A percentile compares a stretch with the other conserved stretches of the same genome.
Conservation (phyloP, 805 yeast species). For the Kuraishia hungarica region DNA sequence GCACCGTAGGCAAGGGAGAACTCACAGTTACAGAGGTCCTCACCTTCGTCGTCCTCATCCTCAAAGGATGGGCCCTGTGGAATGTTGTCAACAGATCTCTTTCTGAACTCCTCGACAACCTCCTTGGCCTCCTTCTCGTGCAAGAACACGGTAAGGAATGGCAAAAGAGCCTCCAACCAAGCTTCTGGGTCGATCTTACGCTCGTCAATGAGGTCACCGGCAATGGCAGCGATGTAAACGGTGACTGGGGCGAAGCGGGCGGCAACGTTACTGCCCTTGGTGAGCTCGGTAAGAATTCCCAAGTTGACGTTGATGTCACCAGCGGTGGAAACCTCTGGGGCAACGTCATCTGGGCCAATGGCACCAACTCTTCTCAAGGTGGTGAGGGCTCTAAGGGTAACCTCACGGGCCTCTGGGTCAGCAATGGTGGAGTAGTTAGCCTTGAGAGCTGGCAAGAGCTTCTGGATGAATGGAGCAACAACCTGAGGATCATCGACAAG, state of each 20-base stretch:
- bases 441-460: conserved; percentile 93
- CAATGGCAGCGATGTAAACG: conserved; percentile 87
- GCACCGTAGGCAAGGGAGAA: conserved; percentile 99
- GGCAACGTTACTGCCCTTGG: conserved; percentile 59
- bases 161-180: conserved; percentile 85
- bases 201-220: conserved; percentile 98
- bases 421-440: conserved; percentile 93
- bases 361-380: conserved; percentile 99
- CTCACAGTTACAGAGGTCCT: conserved; percentile 99
- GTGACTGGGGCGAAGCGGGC: conserved; percentile 73
- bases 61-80: conserved; percentile 89
- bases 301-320: conserved; percentile 92
- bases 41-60: conserved; percentile 97
- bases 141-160: conserved; percentile 92
- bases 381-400: conserved; percentile 92
- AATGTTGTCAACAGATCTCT: conserved; percentile 94
- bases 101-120: conserved; percentile 89
- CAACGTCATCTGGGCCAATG: conserved; percentile 78
- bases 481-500: conserved; percentile 99
- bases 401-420: conserved; percentile 99
- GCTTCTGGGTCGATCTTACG: conserved; percentile 87
- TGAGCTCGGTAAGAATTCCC: conserved; percentile 67
- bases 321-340: conserved; percentile 98
- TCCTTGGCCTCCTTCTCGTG: conserved; percentile 90
- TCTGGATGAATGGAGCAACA: conserved; percentile 97